Evolutionary conservation across 164 flowering plant species (phyloP), one percentile per base, ranked within the genome.

Genomic region (Liriodendron chinense): DNA sequence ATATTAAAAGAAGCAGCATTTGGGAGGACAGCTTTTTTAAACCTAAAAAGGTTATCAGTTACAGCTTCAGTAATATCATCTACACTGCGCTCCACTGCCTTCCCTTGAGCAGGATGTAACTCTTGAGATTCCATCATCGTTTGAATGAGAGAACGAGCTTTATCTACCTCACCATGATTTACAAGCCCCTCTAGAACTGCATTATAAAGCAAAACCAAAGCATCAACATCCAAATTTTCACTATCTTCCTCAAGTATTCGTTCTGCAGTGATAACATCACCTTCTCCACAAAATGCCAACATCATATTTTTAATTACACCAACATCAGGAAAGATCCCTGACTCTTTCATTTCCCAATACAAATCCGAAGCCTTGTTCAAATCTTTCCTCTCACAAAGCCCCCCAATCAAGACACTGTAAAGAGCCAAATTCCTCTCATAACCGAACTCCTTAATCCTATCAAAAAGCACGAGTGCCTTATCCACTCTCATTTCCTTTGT

Each of bases 361-460:
- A 94, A 79, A 73, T 72, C 28, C 70, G 91, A 72, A n/a, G 92
- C 97, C 75, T 82, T 86, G 26, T 74, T 81, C 43, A 80, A 57
- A 65, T 87, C 88, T 34, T 83, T 86, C 61, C 71, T 83, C 83
- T 79, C 83, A 76, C 90, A 90, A 7, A 94, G 87, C 48, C 91
- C 97, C n/a, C 85, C 86, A 50, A 94, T 89, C 61, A 94, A 75
- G 72, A 87, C 93, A 79, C 88, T 92, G 83, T 83, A 94, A 22
- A 88, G 67, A 1, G 89, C 72, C 74, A 92, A 21, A 68, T 86
- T 88, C 47, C 88, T 85, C 28, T 34, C 34, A 77, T 81, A 84
- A 73, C 93, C 95, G 47, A 72, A 72, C 47, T 76, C 80, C 68
- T n/a, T 81, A 97, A 93, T 93, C 83, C 86, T 89, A 70, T 85